These are phyloP conservation scores for Aspergillus novofumigatus DNA, from an alignment of 2,329 filamentous ascomycete species.

Conservation along the genomic window DNA sequence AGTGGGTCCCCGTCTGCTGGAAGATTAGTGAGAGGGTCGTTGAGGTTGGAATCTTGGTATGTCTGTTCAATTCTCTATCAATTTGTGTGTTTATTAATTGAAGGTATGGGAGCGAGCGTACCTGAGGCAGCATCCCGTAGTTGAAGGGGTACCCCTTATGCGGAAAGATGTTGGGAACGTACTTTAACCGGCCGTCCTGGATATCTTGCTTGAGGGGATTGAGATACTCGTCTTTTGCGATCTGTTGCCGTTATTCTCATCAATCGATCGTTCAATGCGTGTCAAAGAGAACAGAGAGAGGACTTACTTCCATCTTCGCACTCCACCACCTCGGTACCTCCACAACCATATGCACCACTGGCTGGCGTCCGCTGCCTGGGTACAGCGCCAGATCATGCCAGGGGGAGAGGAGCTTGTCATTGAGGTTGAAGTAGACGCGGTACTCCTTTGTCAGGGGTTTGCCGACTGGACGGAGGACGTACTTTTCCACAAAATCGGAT, in stretches of 20 bases:
- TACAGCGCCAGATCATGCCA: conserved; percentile 92
- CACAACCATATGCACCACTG: conserved; percentile 87
- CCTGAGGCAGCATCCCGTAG: conserved; percentile 91
- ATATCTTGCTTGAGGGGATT: conserved; percentile 92
- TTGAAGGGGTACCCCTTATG: conserved; percentile 98
- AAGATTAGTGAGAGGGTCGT: conserved; percentile 89
- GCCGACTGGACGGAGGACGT: conserved; percentile 62
- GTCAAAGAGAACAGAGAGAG: neutral
- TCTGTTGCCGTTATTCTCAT: conserved; percentile 47
- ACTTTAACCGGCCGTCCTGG: conserved; percentile 93
- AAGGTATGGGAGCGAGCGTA: conserved; percentile 33
- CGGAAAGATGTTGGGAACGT: conserved; percentile 93
- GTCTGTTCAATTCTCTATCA: conserved; percentile 52
- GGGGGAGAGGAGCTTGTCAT: conserved; percentile 76
- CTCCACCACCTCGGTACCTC: conserved; percentile 96
- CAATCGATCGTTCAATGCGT: no score
- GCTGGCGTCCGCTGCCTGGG: conserved; percentile 75
- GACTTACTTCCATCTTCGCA: conserved; percentile 81
- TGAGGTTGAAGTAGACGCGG: conserved; percentile 86
- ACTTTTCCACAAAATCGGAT: conserved; percentile 28
- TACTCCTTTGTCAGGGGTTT: conserved; percentile 82
- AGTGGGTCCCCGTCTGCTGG: conserved; percentile 94
- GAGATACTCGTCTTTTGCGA: conserved; percentile 85
- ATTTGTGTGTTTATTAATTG: neutral
- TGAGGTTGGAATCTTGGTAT: conserved; percentile 85